Evolutionary conservation across 1,139 yeast genomes (phyloP).

Genomic region (Zygosaccharomyces sapae): DNA sequence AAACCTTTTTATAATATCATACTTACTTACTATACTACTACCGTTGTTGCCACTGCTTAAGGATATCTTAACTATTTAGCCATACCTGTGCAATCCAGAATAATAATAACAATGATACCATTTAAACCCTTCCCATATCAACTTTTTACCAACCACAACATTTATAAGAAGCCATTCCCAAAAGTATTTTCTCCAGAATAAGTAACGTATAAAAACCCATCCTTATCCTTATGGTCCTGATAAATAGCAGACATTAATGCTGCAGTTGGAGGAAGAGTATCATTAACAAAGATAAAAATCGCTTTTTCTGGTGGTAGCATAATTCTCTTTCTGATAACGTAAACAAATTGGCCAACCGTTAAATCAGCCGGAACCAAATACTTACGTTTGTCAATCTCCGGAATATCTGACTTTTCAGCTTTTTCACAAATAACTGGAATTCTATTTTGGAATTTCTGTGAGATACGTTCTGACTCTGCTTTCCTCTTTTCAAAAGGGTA

Average conservation of each 20-base stretch:
- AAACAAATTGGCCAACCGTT: slow-evolving; percentile 96
- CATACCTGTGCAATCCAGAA: slow-evolving; percentile 7
- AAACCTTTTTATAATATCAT: background rate
- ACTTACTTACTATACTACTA: background rate
- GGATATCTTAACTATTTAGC: slow-evolving; percentile 1
- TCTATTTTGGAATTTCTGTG: slow-evolving; percentile 84
- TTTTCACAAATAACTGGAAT: slow-evolving; percentile 97
- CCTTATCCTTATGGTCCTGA: slow-evolving; percentile 95
- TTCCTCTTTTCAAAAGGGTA: slow-evolving; percentile 73
- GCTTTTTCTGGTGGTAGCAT: slow-evolving; percentile 97
- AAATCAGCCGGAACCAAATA: slow-evolving; percentile 94
- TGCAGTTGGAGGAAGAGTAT: slow-evolving; percentile 95
- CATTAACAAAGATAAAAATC: slow-evolving; percentile 92
- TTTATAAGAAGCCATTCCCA: slow-evolving; percentile 39
- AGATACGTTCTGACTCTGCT: slow-evolving; percentile 90
- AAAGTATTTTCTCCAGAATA: slow-evolving; percentile 86
- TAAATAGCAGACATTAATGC: slow-evolving; percentile 92
- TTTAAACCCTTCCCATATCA: background rate
- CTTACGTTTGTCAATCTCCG: slow-evolving; percentile 94
- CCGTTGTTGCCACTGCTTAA: background rate
- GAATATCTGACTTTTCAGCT: slow-evolving; percentile 94
- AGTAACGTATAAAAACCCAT: slow-evolving; percentile 91
- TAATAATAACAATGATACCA: background rate
- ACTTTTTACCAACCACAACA: background rate
- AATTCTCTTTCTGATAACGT: slow-evolving; percentile 93